Conservation (phyloP, 2,329 filamentous ascomycete genomes). For the Cryphonectria naterciae region DNA sequence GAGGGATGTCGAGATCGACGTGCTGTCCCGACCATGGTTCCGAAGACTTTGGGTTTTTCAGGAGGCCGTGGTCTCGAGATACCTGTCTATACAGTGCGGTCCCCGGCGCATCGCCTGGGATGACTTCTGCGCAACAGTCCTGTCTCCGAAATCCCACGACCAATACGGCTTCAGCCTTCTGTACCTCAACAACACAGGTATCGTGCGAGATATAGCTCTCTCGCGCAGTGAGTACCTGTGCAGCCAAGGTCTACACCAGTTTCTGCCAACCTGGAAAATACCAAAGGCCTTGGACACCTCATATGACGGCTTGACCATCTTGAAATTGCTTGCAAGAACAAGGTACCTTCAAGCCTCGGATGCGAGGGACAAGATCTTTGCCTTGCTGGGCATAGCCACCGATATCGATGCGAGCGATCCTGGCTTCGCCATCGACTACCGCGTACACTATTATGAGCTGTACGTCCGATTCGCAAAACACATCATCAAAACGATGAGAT, state of each 20-base stretch:
- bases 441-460: not conserved
- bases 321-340: not conserved
- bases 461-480: slow-evolving; percentile 6
- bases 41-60: slow-evolving; percentile 7
- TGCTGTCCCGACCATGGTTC: slow-evolving; percentile 9
- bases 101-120: slow-evolving; percentile 16
- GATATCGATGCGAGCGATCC: not conserved
- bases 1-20: slow-evolving; percentile 13
- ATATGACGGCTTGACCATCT: not conserved
- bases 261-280: not conserved
- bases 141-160: not conserved
- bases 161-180: slow-evolving; percentile 7
- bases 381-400: slow-evolving; percentile 4
- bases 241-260: not conserved
- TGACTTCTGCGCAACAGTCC: slow-evolving; percentile 9
- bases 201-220: not conserved
- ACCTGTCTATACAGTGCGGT: slow-evolving; percentile 11
- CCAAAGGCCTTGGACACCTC: not conserved
- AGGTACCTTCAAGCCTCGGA: slow-evolving; percentile 7
- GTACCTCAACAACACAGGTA: not conserved
- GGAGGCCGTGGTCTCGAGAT: slow-evolving; percentile 6
- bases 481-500: not conserved
- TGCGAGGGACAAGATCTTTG: slow-evolving; percentile 19
- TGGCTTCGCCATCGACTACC: slow-evolving; percentile 5
- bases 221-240: not conserved